Evolutionary conservation across 169 alveolate species (phyloP), one percentile per base, ranked within the genome.

Genomic region (Hammondia hammondi): DNA sequence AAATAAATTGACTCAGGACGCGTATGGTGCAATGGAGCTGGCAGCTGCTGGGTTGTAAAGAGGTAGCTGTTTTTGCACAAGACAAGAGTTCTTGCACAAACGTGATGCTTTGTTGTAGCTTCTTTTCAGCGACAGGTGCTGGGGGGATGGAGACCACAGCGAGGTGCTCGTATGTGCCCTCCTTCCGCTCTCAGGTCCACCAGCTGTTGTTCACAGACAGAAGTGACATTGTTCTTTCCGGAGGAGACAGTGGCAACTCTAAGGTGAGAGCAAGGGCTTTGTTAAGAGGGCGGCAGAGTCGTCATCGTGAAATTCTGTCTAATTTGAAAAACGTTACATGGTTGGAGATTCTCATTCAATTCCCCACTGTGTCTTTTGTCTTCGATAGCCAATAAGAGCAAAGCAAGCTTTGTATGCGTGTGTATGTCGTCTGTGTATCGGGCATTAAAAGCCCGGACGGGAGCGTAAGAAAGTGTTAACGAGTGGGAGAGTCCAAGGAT

Each of bases 171-270:
- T 67, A 2, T 67, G 9, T 67, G 21, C 32, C 70, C 43, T 21
- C 71, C 67, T 29, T 46, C 39, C 52, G 46, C 19, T 57, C 85
- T 17, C 85, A 88, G 93, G 85, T 67, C 24, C 93, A 88, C n/a
- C 93, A 88, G 45, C 93, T 88, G 71, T 39, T 70, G 37, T 6
- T 67, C 46, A 32, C 71, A 56, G 93, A 67, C 82, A 24, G 85
- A 5, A 37, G 71, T 27, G 85, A 88, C 39, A 27, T 67, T 27
- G n/a, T 88, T 35, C 5, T 88, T 27, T 48, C 82, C 67, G 93
- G 93, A 21, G 93, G 93, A 67, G 93, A 88, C 85, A 88, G 93
- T 71, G 93, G 93, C 46, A 88, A 52, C 43, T 61, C 77, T 48
- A 88, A 88, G 67, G 93, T 88, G 37, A 82, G 61, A 52, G 61